Evolutionary conservation across 2,329 filamentous ascomycete genomes (phyloP).

Genomic region (Acarospora socialis): DNA sequence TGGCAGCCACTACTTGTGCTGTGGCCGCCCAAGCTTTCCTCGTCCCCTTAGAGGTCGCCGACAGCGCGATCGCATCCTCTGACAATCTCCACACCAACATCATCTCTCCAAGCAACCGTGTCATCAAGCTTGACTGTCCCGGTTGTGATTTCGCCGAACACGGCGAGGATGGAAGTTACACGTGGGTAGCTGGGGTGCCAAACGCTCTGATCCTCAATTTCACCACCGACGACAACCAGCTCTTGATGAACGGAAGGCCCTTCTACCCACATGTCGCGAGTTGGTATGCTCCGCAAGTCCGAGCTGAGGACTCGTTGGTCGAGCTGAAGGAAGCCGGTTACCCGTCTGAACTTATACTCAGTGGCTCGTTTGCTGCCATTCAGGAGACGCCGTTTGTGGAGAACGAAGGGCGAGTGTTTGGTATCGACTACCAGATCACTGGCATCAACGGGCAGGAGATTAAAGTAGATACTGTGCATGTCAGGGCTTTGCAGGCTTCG

Average conservation of each 20-base stretch:
- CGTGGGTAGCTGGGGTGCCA: constrained; percentile 11
- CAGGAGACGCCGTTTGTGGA: too few relatives aligned
- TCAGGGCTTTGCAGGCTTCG: constrained; percentile 9
- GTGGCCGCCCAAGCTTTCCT: constrained; percentile 8
- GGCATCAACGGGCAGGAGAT: constrained; percentile 13
- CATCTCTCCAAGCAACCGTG: not conserved
- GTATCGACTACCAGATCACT: constrained; percentile 7
- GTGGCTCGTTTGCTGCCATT: too few relatives aligned
- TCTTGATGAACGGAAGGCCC: constrained; percentile 10
- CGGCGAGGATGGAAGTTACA: constrained; percentile 12
- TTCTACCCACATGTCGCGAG: too few relatives aligned
- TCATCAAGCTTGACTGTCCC: constrained; percentile 10
- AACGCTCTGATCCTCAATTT: constrained; percentile 11
- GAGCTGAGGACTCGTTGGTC: too few relatives aligned
- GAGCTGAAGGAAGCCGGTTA: too few relatives aligned
- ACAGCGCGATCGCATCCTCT: not conserved
- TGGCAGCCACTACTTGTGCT: constrained; percentile 3
- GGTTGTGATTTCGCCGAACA: constrained; percentile 12
- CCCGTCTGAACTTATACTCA: too few relatives aligned
- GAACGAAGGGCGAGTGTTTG: too few relatives aligned
- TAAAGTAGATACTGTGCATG: constrained; percentile 10
- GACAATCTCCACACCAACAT: not conserved
- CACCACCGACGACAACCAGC: constrained; percentile 6
- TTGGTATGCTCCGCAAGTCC: too few relatives aligned
- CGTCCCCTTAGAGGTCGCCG: constrained; percentile 5